Evolutionary conservation across 441 rosid species (phyloP).

Genomic region (Populus hybrid): DNA sequence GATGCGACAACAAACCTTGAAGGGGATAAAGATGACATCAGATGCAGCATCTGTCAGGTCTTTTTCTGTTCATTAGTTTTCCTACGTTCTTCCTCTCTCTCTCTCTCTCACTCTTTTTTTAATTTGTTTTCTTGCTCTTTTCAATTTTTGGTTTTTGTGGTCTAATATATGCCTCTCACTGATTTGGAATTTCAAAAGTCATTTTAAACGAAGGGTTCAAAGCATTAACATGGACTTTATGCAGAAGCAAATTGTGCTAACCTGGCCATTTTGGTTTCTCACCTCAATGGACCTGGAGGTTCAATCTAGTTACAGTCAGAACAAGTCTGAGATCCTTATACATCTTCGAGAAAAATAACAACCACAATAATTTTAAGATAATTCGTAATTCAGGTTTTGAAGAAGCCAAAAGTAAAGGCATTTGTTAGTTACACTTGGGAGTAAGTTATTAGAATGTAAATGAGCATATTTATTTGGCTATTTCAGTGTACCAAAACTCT

Average conservation of each 20-base stretch:
- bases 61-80: constrained; percentile 1
- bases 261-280: background rate
- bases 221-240: background rate
- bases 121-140: background rate
- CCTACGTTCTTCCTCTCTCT: background rate
- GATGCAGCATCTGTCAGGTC: constrained; percentile 96
- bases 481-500: background rate
- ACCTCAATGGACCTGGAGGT: background rate
- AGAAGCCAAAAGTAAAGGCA: background rate
- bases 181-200: background rate
- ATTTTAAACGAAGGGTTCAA: background rate
- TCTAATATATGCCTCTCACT: background rate
- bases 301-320: background rate
- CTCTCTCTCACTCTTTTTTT: background rate
- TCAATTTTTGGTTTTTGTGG: too few species aligned
- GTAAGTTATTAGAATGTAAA: background rate
- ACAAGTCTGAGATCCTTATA: background rate
- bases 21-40: constrained; percentile 47
- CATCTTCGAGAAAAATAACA: background rate
- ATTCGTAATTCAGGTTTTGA: background rate
- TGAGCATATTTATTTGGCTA: background rate
- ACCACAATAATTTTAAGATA: background rate
- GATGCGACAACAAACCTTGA: constrained; percentile 20
- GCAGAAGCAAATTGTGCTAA: background rate
- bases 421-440: background rate